phyloP scores from a whole-genome alignment of 2,329 filamentous ascomycete species.

The Endocalyx cinctus region DNA sequence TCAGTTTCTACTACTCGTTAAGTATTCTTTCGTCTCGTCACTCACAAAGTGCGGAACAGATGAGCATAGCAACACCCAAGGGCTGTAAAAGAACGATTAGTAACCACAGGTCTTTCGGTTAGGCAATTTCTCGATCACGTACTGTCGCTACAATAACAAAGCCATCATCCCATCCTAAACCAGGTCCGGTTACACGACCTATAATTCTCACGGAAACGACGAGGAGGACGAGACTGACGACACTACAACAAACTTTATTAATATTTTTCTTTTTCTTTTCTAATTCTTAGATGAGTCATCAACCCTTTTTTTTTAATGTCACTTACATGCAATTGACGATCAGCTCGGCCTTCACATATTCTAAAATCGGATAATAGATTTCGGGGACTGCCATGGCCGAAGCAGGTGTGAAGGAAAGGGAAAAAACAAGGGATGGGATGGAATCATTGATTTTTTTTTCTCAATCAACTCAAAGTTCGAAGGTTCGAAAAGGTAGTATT shows the following conservation, averaged over 20 bases:
- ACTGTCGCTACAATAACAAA: constrained; percentile 24
- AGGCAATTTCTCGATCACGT: constrained; percentile 1
- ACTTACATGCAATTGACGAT: constrained; percentile 25
- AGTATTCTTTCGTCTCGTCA: background rate
- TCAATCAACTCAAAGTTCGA: too few species aligned
- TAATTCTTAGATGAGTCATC: too few species aligned
- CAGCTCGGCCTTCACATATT: constrained; percentile 24
- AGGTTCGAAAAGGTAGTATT: too few species aligned
- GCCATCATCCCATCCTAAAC: constrained; percentile 28
- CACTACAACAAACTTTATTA: too few species aligned
- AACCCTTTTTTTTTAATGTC: too few species aligned
- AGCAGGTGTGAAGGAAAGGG: too few species aligned
- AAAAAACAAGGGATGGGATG: too few species aligned
- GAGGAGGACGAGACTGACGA: constrained; percentile 25
- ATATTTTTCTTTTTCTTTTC: too few species aligned
- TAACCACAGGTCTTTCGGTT: background rate
- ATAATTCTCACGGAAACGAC: constrained; percentile 23
- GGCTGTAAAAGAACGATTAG: constrained; percentile 8
- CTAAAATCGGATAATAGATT: constrained; percentile 11
- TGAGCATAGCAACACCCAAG: constrained; percentile 12
- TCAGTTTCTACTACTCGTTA: constrained; percentile 1
- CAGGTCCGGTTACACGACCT: constrained; percentile 25
- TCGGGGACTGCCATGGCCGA: constrained; percentile 8
- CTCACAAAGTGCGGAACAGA: constrained; percentile 14
- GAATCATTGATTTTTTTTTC: too few species aligned